Conservation (phyloP, 805 yeast genomes). For the Candida succiphila region DNA sequence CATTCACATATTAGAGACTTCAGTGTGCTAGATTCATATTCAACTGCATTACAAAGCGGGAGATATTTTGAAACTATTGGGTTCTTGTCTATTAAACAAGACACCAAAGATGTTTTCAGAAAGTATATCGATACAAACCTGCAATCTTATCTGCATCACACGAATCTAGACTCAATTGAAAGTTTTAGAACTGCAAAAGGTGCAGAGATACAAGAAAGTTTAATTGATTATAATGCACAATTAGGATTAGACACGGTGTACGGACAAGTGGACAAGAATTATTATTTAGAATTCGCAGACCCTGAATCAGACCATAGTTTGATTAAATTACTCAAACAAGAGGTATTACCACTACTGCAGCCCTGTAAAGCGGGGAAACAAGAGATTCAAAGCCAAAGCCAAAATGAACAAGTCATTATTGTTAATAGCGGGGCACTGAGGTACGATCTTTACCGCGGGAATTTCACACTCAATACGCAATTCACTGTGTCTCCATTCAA, state of each 20-base stretch:
- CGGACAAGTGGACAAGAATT: conserved; percentile 63
- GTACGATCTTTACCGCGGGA: conserved; percentile 78
- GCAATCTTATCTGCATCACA: conserved; percentile 60
- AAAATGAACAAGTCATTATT: conserved; percentile 40
- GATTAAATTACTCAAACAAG: conserved; percentile 26
- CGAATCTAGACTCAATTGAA: conserved; percentile 16
- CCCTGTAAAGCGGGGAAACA: not conserved
- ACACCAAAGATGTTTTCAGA: conserved; percentile 29
- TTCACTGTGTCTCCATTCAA: conserved; percentile 80
- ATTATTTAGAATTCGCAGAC: conserved; percentile 59
- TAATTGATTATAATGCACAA: conserved; percentile 30
- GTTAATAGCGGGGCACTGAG: conserved; percentile 85
- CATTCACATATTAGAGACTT: conserved; percentile 91
- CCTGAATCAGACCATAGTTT: conserved; percentile 41
- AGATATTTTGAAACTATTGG: conserved; percentile 93
- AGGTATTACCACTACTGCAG: conserved; percentile 2
- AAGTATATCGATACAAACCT: conserved; percentile 77
- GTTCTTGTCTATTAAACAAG: conserved; percentile 42
- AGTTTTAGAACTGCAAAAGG: conserved; percentile 53
- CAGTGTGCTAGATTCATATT: conserved; percentile 48
- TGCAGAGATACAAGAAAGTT: conserved; percentile 28
- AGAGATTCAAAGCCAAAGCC: conserved; percentile 5
- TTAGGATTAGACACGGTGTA: conserved; percentile 44
- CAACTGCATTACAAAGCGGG: conserved; percentile 86
- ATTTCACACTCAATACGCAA: conserved; percentile 70